phyloP scores from a whole-genome alignment of 306 rosid genomes.

The Luffa aegyptiaca region DNA sequence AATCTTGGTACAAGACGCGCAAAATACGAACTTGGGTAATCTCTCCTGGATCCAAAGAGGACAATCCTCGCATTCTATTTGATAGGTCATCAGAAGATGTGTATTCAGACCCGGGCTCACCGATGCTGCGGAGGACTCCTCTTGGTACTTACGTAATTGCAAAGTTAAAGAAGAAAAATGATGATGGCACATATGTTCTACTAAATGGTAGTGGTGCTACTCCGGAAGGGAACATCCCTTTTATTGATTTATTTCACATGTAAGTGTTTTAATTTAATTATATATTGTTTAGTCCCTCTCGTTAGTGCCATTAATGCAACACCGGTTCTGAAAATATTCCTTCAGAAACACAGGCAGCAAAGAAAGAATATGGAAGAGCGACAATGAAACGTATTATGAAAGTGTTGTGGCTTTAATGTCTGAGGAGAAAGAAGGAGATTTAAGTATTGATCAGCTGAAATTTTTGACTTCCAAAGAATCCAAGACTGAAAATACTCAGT shows the following conservation, averaged over 20 bases:
- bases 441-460: slow-evolving; percentile 57
- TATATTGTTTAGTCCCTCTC: not conserved
- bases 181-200: slow-evolving; percentile 49
- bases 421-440: slow-evolving; percentile 86
- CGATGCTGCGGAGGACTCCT: slow-evolving; percentile 85
- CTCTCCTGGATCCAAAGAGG: slow-evolving; percentile 66
- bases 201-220: slow-evolving; percentile 93
- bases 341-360: slow-evolving; percentile 78
- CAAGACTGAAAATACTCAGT: slow-evolving; percentile 91
- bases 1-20: slow-evolving; percentile 96
- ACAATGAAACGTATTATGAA: slow-evolving; percentile 76
- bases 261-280: slow-evolving; percentile 27
- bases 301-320: slow-evolving; percentile 11
- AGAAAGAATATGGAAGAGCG: slow-evolving; percentile 91
- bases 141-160: slow-evolving; percentile 78
- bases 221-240: slow-evolving; percentile 90
- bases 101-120: slow-evolving; percentile 96
- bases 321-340: slow-evolving; percentile 34
- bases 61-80: slow-evolving; percentile 62
- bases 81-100: slow-evolving; percentile 99
- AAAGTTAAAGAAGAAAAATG: slow-evolving; percentile 51
- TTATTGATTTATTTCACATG: slow-evolving; percentile 95
- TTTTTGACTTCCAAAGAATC: slow-evolving; percentile 88
- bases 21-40: slow-evolving; percentile 68
- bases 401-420: slow-evolving; percentile 86